Base-by-base conservation (phyloP, 768 basidiomycete species). In the Trametes maxima region DNA sequence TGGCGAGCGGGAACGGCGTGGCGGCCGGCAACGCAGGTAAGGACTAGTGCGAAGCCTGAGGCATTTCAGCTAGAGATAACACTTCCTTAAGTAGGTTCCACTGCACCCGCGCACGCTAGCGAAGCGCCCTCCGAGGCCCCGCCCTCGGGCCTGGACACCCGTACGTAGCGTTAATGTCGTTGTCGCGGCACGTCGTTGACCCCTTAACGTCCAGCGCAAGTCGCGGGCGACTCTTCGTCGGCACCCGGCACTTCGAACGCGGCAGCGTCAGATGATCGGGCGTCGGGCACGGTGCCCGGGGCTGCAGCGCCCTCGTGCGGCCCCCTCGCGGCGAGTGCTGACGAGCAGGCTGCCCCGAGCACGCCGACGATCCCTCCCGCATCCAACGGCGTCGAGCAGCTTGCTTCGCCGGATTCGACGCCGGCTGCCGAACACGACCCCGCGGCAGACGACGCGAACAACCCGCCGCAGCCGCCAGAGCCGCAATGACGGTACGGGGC, bases 401-500 rank as follows among this genome's bases (percentile, higher is more conserved):
- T 8, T 33, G 3, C 28, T 33, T 33, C 28, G 28, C 48, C 57
- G 12, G 52, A 47, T 8, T 22, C 37, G 22, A 19, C 51, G 0
- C 17, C 51, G 6, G 60, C 54, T 28, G 43, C 36, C 16, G 59
- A 39, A 36, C n/a, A 45, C 19, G 54, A 52, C 37, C 40, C 44
- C 13, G 51, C 5, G 36, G 19, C 42, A 5, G 56, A 54, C 11
- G 45, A 44, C 28, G 63, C 46, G 22, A 59, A 51, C 44, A 24
- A 57, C 25, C 54, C 44, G 14, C 58, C 54, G 5, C 49, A 47
- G 28, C 63, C 54, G 49, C 54, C 54, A 45, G 48, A 39, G 19
- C 59, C 69, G 46, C 77, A 78, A 68, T 80, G 79, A 80, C 79
- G 78, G 75, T 78, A 72, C 77, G 76, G 79, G 79, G 79, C 79